phyloP scores from a whole-genome alignment of 139 green algal species.

The Trebouxia sp. region DNA sequence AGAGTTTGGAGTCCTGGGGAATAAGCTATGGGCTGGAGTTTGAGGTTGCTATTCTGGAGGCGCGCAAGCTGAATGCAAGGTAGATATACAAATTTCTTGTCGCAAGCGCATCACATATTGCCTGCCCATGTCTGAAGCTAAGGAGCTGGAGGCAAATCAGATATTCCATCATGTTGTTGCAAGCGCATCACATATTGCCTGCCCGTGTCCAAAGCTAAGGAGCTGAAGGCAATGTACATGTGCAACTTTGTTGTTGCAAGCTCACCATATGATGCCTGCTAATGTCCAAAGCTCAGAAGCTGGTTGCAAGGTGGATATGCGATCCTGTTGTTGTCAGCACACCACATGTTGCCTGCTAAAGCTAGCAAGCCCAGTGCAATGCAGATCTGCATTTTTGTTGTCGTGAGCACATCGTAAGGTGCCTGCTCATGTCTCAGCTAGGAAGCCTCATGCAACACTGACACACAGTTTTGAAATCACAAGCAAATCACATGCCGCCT shows the following conservation, averaged over 20 bases:
- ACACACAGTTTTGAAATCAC: too few species aligned
- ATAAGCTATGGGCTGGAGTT: slow-evolving; percentile 55
- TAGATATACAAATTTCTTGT: neutral
- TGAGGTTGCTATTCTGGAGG: slow-evolving; percentile 59
- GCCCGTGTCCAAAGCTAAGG: neutral
- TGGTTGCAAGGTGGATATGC: neutral
- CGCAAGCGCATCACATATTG: neutral
- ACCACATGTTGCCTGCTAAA: neutral
- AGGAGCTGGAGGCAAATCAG: neutral
- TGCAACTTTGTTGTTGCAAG: neutral
- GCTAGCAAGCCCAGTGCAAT: too few species aligned
- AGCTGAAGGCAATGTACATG: neutral
- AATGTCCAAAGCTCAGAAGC: neutral
- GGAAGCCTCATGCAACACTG: too few species aligned
- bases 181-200: neutral
- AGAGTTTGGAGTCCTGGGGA: slow-evolving; percentile 37
- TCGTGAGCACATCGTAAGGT: too few species aligned
- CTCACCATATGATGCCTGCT: neutral
- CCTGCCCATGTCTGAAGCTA: neutral
- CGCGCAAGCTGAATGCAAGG: slow-evolving; percentile 22
- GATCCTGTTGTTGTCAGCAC: neutral
- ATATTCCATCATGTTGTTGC: neutral
- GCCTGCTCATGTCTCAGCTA: too few species aligned
- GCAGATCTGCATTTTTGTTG: too few species aligned
- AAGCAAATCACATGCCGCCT: neutral